These are phyloP conservation scores for Trypanosoma theileri DNA, from an alignment of 208 protist species.

Conservation along the genomic window DNA sequence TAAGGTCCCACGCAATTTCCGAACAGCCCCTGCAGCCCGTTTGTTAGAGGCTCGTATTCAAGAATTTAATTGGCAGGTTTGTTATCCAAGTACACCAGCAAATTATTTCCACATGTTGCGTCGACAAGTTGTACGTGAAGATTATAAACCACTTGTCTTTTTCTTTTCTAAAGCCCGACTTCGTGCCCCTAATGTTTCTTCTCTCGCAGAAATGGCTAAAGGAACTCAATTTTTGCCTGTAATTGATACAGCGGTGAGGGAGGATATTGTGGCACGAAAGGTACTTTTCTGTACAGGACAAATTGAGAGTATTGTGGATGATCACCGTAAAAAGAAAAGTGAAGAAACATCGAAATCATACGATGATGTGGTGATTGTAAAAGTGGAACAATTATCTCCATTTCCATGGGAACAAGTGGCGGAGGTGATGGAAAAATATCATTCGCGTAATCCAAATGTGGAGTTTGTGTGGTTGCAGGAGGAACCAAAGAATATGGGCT, in stretches of 20 bases:
- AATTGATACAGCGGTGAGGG: constrained; percentile 50
- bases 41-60: constrained; percentile 78
- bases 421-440: constrained; percentile 88
- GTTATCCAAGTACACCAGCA: constrained; percentile 96
- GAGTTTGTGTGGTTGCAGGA: constrained; percentile 97
- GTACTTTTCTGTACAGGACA: constrained; percentile 98
- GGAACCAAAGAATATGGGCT: constrained; percentile 98
- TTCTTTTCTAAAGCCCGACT: constrained; percentile 93
- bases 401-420: constrained; percentile 97
- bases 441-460: constrained; percentile 73
- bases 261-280: constrained; percentile 68
- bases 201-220: constrained; percentile 68
- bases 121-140: constrained; percentile 96
- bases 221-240: constrained; percentile 75
- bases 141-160: constrained; percentile 97
- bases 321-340: constrained; percentile 59
- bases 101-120: constrained; percentile 99
- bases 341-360: constrained; percentile 49
- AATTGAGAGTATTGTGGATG: constrained; percentile 97
- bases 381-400: constrained; percentile 96
- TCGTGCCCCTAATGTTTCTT: constrained; percentile 89
- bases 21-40: constrained; percentile 52
- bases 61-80: constrained; percentile 92
- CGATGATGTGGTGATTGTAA: constrained; percentile 91
- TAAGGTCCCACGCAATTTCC: constrained; percentile 67